Evolutionary conservation across 73 alveolate species (phyloP).

Genomic region (Effrenium voratum): DNA sequence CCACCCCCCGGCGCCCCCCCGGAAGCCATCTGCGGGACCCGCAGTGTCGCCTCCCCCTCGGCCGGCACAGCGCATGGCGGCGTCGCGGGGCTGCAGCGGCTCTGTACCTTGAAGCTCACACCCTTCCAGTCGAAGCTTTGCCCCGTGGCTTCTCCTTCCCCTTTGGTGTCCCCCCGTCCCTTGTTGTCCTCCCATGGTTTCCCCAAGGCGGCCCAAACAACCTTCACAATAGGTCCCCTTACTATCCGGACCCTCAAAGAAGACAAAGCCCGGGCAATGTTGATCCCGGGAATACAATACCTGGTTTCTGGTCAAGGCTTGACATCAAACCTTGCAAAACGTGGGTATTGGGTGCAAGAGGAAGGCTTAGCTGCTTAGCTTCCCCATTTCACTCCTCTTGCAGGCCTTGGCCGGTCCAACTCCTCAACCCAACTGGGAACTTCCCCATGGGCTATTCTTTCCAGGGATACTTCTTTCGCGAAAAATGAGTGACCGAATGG

Average conservation of each 20-base stretch:
- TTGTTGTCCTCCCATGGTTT: background rate
- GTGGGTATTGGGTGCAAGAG: no score
- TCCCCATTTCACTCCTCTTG: no score
- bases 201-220: background rate
- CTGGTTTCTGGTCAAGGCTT: no score
- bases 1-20: no score
- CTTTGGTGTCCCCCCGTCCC: background rate
- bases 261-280: background rate
- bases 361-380: no score
- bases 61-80: slow-evolving; percentile 68
- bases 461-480: no score
- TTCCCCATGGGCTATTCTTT: no score
- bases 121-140: background rate
- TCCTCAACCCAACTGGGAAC: no score
- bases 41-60: slow-evolving; percentile 53
- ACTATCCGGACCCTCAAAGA: background rate
- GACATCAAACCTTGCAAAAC: no score
- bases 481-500: no score
- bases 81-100: slow-evolving; percentile 27
- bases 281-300: background rate
- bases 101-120: slow-evolving; percentile 14
- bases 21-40: no score
- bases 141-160: background rate
- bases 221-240: background rate
- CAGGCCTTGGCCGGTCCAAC: no score